phyloP scores from a whole-genome alignment of 225 moss, liverwort and hornwort species.

The Climacium dendroides region DNA sequence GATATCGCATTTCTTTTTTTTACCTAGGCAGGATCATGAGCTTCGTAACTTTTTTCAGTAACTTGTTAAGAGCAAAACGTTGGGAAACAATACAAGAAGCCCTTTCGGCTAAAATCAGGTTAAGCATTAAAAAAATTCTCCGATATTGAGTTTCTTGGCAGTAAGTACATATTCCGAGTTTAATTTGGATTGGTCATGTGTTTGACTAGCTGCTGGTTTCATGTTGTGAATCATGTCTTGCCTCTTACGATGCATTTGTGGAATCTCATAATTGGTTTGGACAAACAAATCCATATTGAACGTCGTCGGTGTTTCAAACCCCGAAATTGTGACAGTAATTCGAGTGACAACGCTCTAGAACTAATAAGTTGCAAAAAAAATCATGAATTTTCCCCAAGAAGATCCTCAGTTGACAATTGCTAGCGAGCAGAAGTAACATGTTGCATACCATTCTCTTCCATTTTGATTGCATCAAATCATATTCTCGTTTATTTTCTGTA shows the following conservation, averaged over 20 bases:
- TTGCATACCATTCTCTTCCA: neutral
- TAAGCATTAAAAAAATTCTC: neutral
- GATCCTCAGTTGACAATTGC: no score
- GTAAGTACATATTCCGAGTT: neutral
- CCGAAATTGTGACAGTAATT: neutral
- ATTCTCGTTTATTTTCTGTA: neutral
- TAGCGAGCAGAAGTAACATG: no score
- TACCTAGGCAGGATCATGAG: neutral
- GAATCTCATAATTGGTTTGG: neutral
- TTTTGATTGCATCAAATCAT: neutral
- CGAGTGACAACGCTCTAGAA: neutral
- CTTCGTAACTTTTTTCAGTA: neutral
- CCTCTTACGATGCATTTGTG: neutral
- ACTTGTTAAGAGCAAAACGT: neutral
- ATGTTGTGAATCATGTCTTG: neutral
- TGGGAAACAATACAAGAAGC: neutral
- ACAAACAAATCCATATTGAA: neutral
- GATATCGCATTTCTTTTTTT: slow-evolving; percentile 6
- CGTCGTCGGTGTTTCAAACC: neutral
- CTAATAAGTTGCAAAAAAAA: neutral
- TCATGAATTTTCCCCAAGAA: neutral
- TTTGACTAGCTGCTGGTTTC: neutral
- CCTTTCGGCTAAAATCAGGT: neutral
- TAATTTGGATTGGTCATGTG: neutral
- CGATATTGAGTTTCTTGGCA: neutral